phyloP scores from a whole-genome alignment of 148 eudicot genomes.

The Gaultheria prostrata region DNA sequence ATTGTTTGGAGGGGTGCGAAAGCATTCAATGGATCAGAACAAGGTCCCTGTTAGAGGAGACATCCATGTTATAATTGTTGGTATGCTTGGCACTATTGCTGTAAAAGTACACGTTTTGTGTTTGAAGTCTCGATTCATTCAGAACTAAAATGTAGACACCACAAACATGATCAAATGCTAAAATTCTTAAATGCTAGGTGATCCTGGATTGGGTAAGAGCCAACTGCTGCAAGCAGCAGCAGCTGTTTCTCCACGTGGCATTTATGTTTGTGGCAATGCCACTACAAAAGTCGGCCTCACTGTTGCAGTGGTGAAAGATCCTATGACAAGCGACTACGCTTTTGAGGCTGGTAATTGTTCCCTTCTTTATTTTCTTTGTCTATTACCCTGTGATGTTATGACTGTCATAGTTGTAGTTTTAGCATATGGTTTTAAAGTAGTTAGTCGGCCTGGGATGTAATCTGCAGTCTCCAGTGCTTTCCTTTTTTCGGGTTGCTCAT shows the following conservation, averaged over 20 bases:
- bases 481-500: not conserved
- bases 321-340: slow-evolving; percentile 89
- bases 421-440: not conserved
- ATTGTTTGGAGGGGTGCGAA: slow-evolving; percentile 87
- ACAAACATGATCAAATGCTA: slow-evolving; percentile 9
- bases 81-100: slow-evolving; percentile 40
- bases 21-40: slow-evolving; percentile 90
- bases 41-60: slow-evolving; percentile 99
- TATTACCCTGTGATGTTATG: not conserved
- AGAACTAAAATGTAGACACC: not conserved
- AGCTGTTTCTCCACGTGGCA: slow-evolving; percentile 94
- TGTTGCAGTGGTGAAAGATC: slow-evolving; percentile 96
- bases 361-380: slow-evolving; percentile 9
- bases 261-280: slow-evolving; percentile 96
- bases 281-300: slow-evolving; percentile 99
- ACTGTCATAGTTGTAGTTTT: not conserved
- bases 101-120: not conserved
- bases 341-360: slow-evolving; percentile 86
- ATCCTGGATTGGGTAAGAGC: slow-evolving; percentile 98
- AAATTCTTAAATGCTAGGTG: slow-evolving; percentile 48
- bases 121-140: slow-evolving; percentile 3
- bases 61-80: slow-evolving; percentile 89
- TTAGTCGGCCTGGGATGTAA: not conserved
- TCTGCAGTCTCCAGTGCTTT: slow-evolving; percentile 1
- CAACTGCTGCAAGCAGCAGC: slow-evolving; percentile 98